Evolutionary conservation across 257 asterid genomes (phyloP).

Genomic region (Solanum piurae): DNA sequence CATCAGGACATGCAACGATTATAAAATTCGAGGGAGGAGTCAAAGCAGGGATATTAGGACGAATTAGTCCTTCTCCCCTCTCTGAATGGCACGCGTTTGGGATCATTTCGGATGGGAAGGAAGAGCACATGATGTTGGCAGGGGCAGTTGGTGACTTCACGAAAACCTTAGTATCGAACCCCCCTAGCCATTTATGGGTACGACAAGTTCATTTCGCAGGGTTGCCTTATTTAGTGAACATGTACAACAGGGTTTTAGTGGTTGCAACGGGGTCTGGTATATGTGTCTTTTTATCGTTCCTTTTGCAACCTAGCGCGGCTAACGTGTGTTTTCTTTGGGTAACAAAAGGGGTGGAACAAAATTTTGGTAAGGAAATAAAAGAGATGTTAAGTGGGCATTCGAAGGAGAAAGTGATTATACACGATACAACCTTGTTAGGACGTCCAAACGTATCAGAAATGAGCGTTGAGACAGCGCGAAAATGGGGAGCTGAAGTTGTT

Average conservation of each 20-base stretch:
- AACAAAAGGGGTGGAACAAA: constrained; percentile 56
- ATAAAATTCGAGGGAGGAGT: constrained; percentile 61
- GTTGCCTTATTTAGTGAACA: constrained; percentile 50
- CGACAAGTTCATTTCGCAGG: constrained; percentile 64
- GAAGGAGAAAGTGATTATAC: constrained; percentile 40
- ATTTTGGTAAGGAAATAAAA: constrained; percentile 48
- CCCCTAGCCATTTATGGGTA: constrained; percentile 60
- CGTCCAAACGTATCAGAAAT: constrained; percentile 50
- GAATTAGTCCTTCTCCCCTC: constrained; percentile 67
- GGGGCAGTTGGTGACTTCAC: constrained; percentile 82
- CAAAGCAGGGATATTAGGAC: constrained; percentile 47
- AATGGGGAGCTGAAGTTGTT: constrained; percentile 52
- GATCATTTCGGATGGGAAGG: constrained; percentile 49
- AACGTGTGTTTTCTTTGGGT: constrained; percentile 58
- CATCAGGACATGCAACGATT: constrained; percentile 62
- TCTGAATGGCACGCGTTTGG: constrained; percentile 88
- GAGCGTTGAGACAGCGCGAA: constrained; percentile 45
- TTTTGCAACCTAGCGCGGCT: constrained; percentile 49
- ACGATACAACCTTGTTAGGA: constrained; percentile 54
- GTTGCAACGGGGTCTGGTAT: constrained; percentile 78
- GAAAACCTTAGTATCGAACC: constrained; percentile 29
- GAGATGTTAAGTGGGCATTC: constrained; percentile 41
- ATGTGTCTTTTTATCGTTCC: constrained; percentile 59
- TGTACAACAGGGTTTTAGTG: constrained; percentile 44
- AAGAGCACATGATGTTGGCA: constrained; percentile 64